Conservation (phyloP, 768 basidiomycete genomes). For the Tricholoma hemisulphureum region DNA sequence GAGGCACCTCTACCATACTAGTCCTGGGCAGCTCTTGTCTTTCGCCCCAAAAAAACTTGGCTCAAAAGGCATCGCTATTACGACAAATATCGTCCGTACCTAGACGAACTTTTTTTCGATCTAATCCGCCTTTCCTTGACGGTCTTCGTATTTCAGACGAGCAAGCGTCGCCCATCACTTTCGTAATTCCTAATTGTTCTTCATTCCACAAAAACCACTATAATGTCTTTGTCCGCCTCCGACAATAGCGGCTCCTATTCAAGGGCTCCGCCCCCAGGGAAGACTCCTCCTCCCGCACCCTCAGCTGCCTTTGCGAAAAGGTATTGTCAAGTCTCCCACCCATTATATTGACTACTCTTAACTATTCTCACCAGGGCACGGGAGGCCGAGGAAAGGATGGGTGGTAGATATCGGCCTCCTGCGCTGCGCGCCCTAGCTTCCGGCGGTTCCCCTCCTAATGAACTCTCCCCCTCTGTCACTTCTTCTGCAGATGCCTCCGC, state of each 20-base stretch:
- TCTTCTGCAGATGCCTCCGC: constrained; percentile 56
- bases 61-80: constrained; percentile 16
- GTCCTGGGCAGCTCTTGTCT: constrained; percentile 48
- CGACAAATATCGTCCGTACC: constrained; percentile 18
- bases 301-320: constrained; percentile 89
- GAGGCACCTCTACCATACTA: constrained; percentile 51
- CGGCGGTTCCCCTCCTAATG: constrained; percentile 73
- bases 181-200: constrained; percentile 83
- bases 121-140: constrained; percentile 28
- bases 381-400: constrained; percentile 74
- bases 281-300: constrained; percentile 87
- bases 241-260: constrained; percentile 82
- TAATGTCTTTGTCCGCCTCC: constrained; percentile 90
- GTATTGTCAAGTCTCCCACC: constrained; percentile 36
- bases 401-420: constrained; percentile 74
- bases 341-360: constrained; percentile 16
- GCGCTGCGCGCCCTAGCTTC: constrained; percentile 71
- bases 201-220: constrained; percentile 53
- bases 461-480: constrained; percentile 55
- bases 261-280: constrained; percentile 75
- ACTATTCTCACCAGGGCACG: constrained; percentile 56
- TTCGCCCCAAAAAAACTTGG: constrained; percentile 25
- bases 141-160: constrained; percentile 28
- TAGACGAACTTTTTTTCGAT: constrained; percentile 27
- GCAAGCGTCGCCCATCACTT: constrained; percentile 34